Conservation (phyloP, 2,329 filamentous ascomycete species). For the Keithomyces neogunnii region DNA sequence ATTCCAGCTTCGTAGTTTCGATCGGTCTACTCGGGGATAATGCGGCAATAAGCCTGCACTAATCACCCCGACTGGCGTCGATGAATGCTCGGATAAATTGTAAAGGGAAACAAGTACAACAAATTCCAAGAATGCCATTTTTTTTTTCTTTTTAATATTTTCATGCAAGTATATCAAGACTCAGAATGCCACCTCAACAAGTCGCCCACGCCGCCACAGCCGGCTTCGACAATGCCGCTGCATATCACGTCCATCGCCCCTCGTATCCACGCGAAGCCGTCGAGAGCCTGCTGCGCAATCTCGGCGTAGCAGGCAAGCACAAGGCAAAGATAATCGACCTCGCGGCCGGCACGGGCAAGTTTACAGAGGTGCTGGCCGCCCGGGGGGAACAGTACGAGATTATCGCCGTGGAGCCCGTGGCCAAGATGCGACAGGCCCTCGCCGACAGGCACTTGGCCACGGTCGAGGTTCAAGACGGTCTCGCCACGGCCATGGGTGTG, state of each 20-base stretch:
- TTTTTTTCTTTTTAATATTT: no score
- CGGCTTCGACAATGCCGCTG: slow-evolving; percentile 55
- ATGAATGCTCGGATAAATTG: no score
- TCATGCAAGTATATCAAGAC: no score
- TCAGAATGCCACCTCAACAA: slow-evolving; percentile 13
- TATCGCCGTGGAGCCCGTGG: slow-evolving; percentile 55
- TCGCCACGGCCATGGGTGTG: slow-evolving; percentile 47
- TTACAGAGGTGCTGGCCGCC: slow-evolving; percentile 53
- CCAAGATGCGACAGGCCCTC: slow-evolving; percentile 54
- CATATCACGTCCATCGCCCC: slow-evolving; percentile 61
- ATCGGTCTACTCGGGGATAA: no score
- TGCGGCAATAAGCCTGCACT: no score
- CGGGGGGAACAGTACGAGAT: slow-evolving; percentile 53
- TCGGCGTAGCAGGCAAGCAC: slow-evolving; percentile 39
- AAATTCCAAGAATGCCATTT: neutral
- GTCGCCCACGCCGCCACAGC: slow-evolving; percentile 39
- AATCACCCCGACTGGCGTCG: no score
- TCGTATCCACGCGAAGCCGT: slow-evolving; percentile 54
- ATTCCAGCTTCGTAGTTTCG: no score
- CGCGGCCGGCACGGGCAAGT: slow-evolving; percentile 62
- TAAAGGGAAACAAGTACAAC: no score
- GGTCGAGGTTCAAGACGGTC: slow-evolving; percentile 48
- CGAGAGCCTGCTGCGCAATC: slow-evolving; percentile 44
- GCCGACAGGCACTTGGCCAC: slow-evolving; percentile 45
- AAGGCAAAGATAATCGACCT: slow-evolving; percentile 52